Base-by-base conservation (phyloP, 345 rosid genomes). In the Limnanthes douglasii region DNA sequence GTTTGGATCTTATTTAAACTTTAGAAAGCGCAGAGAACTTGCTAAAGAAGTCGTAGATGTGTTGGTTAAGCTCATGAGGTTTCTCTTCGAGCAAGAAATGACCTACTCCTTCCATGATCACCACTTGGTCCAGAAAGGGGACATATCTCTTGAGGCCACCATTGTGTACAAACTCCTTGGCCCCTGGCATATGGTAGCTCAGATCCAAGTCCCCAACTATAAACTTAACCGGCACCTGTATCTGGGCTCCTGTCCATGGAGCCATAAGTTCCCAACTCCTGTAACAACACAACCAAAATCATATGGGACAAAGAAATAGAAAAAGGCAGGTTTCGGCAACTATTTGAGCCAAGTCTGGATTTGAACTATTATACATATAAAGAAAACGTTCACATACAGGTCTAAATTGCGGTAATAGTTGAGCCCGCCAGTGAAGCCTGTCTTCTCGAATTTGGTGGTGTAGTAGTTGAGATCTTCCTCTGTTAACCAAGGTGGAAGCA, bases 321-420 rank as follows among this genome's bases (percentile, higher is more conserved):
- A 32, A 22, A 18, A 6, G 16, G 27, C 2, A 37, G 6, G 11
- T 3, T 9, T 27, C 11, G n/a, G n/a, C n/a, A n/a, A n/a, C n/a
- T n/a, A n/a, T n/a, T n/a, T n/a, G n/a, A n/a, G n/a, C n/a, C n/a
- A n/a, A n/a, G n/a, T n/a, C n/a, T n/a, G n/a, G n/a, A n/a, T n/a
- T n/a, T n/a, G n/a, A n/a, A n/a, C n/a, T n/a, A n/a, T n/a, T n/a
- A n/a, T n/a, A n/a, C n/a, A n/a, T n/a, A n/a, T n/a, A n/a, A n/a
- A n/a, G n/a, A n/a, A n/a, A n/a, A n/a, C n/a, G n/a, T n/a, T n/a
- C n/a, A 25, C 78, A 20, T 65, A 86, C 93, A 73, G 45, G 56
- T 81, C 68, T 51, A 81, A 11, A 48, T 78, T 74, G 31, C 94
- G 60, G 60, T 78, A 86, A 64, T 75, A 86, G 78, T 78, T 86